Conservation (phyloP, 371 early-diverging fungal genomes). For the Catenaria anguillulae region DNA sequence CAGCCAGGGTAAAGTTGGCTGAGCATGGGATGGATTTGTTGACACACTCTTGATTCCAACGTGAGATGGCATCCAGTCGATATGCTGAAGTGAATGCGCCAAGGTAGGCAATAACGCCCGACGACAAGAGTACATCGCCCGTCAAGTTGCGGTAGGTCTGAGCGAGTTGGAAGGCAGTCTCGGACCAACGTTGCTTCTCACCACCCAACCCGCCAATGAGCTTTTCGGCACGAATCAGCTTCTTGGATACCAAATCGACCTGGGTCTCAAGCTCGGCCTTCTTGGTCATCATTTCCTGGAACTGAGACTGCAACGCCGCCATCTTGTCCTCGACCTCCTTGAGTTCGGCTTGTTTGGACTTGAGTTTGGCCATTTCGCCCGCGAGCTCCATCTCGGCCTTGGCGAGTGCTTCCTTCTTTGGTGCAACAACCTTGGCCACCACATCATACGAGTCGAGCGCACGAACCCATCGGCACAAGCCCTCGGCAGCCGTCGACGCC, state of each 20-base stretch:
- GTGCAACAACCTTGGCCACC: slow-evolving; percentile 39
- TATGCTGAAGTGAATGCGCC: slow-evolving; percentile 38
- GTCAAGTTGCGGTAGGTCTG: slow-evolving; percentile 30
- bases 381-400: slow-evolving; percentile 34
- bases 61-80: slow-evolving; percentile 21
- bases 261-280: slow-evolving; percentile 39
- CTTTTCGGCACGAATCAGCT: slow-evolving; percentile 37
- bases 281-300: slow-evolving; percentile 29
- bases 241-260: slow-evolving; percentile 39
- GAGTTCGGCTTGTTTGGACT: slow-evolving; percentile 30
- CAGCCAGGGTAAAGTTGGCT: slow-evolving; percentile 28
- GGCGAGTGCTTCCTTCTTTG: slow-evolving; percentile 37
- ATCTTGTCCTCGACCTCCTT: slow-evolving; percentile 33
- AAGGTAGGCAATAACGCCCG: slow-evolving; percentile 35
- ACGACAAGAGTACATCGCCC: slow-evolving; percentile 34
- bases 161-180: slow-evolving; percentile 31
- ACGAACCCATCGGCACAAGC: slow-evolving; percentile 38
- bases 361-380: slow-evolving; percentile 29
- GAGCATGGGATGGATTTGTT: slow-evolving; percentile 34
- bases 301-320: slow-evolving; percentile 28
- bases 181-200: slow-evolving; percentile 38
- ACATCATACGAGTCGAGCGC: slow-evolving; percentile 46
- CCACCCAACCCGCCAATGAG: slow-evolving; percentile 36
- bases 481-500: slow-evolving; percentile 46
- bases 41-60: slow-evolving; percentile 28